Base-by-base conservation (phyloP, 257 asterid species). In the Anisodus acutangulus region DNA sequence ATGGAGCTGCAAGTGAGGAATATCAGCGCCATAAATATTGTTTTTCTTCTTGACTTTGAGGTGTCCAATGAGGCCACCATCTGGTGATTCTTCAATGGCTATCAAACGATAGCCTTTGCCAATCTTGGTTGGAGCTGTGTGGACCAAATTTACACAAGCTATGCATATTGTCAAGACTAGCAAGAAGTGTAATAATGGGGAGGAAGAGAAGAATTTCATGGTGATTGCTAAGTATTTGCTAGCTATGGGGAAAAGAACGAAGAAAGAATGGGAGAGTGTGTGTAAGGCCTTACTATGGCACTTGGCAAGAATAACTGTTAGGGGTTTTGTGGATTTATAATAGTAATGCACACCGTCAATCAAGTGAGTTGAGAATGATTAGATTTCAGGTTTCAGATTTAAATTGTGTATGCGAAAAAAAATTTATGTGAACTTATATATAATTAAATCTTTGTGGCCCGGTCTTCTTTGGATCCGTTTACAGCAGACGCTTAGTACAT, bases 61-160 rank as follows among this genome's bases (percentile, higher is more conserved):
- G n/a, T 88, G 90, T 54, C 95, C 99, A 8, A 93, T 43, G 72
- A 95, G 89, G 39, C 97, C 99, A 74, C 99, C 98, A 78, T 91
- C 89, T 3, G 95, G 82, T 87, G 92, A 85, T 26, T 93, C 90
- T 67, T 90, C 90, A 72, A 95, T 84, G 87, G 99, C 95, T 82
- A 93, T 68, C 83, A 97, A 85, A 47, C 90, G 84, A 88, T 97
- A 97, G 87, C 99, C 99, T 39, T 93, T 82, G 16, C 98, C 98
- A 82, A 97, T 93, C 72, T 91, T 96, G 3, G 85, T 26, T 3
- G 92, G 88, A 80, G 78, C 26, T 39, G 84, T 12, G 43, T 91
- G 85, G 55, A 89, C 85, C 13, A 71, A 70, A 85, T 78, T 72
- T n/a, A 82, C 53, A 80, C 85, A 72, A 53, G 84, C 60, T 9